These are phyloP conservation scores for Vicia sativa DNA, from an alignment of 306 rosid genomes.

Conservation along the genomic window DNA sequence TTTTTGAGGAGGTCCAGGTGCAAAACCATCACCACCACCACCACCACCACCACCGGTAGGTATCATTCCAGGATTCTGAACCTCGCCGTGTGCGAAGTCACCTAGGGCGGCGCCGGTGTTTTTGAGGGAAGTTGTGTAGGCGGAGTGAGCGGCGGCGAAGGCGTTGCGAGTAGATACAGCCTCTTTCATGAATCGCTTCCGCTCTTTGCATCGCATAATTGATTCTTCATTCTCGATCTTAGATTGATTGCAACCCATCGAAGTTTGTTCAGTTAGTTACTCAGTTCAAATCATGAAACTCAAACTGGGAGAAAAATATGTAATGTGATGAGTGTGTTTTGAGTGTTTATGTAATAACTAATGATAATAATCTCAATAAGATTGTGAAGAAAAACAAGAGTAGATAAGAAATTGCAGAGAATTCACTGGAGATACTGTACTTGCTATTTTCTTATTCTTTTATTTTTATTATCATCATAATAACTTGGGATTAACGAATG, in stretches of 20 bases:
- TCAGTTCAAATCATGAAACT: no score
- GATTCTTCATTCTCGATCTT: constrained; percentile 98
- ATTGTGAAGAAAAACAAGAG: neutral
- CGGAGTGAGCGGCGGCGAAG: constrained; percentile 85
- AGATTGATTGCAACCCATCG: constrained; percentile 93
- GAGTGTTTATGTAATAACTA: neutral
- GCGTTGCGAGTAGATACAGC: constrained; percentile 78
- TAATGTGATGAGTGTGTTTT: no score
- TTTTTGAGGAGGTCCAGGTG: neutral
- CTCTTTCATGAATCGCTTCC: constrained; percentile 71
- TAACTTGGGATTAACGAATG: constrained; percentile 2
- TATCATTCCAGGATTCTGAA: constrained; percentile 41
- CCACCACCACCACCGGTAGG: neutral
- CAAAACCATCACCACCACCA: neutral
- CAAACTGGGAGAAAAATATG: neutral
- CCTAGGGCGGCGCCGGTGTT: constrained; percentile 86
- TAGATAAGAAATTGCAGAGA: constrained; percentile 16
- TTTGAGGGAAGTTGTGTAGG: constrained; percentile 70
- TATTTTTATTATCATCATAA: neutral
- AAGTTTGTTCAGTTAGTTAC: no score
- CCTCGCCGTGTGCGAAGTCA: constrained; percentile 77
- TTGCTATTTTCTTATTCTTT: neutral
- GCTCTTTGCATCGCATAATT: constrained; percentile 80
- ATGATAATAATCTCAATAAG: neutral
- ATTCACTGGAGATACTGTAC: neutral